Evolutionary conservation across 2,329 filamentous ascomycete species (phyloP), one percentile per base, ranked within the genome.

Genomic region (Trichoderma afroharzianum): DNA sequence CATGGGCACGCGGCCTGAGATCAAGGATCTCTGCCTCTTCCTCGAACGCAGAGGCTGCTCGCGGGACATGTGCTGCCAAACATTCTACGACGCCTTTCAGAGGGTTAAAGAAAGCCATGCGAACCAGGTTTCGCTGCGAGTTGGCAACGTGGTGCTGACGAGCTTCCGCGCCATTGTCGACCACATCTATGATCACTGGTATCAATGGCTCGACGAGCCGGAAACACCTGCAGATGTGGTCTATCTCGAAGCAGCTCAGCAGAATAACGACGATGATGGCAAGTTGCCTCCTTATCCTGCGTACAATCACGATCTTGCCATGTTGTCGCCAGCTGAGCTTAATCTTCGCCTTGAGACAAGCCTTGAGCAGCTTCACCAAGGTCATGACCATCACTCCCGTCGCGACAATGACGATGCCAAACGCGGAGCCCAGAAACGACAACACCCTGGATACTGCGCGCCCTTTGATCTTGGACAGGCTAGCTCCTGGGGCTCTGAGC

Each of bases 31-130:
- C 6, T 69, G 66, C 14, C 36, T 47, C 18, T 72, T 64, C 32
- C 64, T 72, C 33, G 30, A 57, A 18, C 18, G 26, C 8, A 32
- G 66, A 28, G 71, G 59, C 47, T 69, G 64, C 26, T 57, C 64
- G 7, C 61, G 24, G 24, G 66, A 69, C 30, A 63, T 72, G 58
- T 72, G 71, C 39, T 62, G 58, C 47, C 63, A 69, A 21, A 61
- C 64, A 15, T 69, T 68, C 36, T 47, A 21, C 36, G 36, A 59
- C 3, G 58, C 62, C n/a, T 72, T 72, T 33, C 39, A 62, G 9
- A 36, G 33, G 28, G 32, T 21, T 8, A 21, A 9, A 1, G 15
- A 26, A 2, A 24, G 18, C 21, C n/a, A 36, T 7, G 28, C n/a
- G 5, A 24, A 28, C 3, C 18, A 69, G 18, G 39, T 69, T 14